Conservation (phyloP, 1,139 yeast genomes). For the Candida tropicalis region DNA sequence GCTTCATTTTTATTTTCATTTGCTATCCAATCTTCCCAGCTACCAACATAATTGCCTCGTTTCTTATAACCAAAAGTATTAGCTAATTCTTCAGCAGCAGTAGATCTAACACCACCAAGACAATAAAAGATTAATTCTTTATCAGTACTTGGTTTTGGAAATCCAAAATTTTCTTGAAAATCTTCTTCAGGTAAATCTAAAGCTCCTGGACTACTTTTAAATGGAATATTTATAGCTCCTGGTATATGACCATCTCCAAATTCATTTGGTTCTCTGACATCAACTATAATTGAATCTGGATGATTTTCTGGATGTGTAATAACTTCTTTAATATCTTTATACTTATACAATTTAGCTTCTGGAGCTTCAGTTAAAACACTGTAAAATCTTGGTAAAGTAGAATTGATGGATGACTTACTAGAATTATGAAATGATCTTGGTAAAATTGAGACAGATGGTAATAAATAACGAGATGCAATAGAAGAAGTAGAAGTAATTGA, state of each 20-base stretch:
- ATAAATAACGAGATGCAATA: conserved; percentile 3
- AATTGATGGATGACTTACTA: conserved; percentile 1
- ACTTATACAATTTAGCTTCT: conserved; percentile 56
- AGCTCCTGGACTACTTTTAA: conserved; percentile 94
- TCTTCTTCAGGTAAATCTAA: conserved; percentile 77
- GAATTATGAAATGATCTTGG: conserved; percentile 8
- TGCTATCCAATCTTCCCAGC: conserved; percentile 82
- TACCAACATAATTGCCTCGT: conserved; percentile 79
- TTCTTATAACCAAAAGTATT: conserved; percentile 83
- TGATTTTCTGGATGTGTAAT: conserved; percentile 37
- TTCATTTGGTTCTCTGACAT: conserved; percentile 92
- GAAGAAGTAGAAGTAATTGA: conserved; percentile 1
- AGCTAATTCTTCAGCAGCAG: conserved; percentile 91
- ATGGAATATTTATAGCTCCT: conserved; percentile 83
- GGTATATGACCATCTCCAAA: conserved; percentile 75
- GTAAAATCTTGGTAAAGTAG: conserved; percentile 20
- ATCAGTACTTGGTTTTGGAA: conserved; percentile 72
- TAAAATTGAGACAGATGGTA: conserved; percentile 5
- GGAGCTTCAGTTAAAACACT: conserved; percentile 36
- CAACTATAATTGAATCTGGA: conserved; percentile 62
- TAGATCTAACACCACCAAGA: conserved; percentile 88
- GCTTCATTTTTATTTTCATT: conserved; percentile 33
- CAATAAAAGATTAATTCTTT: conserved; percentile 88
- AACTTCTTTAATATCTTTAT: conserved; percentile 56
- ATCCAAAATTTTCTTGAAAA: conserved; percentile 78